These are phyloP conservation scores for Pulchroboletus neoregius DNA, from an alignment of 1,284 basidiomycete genomes.

Conservation along the genomic window DNA sequence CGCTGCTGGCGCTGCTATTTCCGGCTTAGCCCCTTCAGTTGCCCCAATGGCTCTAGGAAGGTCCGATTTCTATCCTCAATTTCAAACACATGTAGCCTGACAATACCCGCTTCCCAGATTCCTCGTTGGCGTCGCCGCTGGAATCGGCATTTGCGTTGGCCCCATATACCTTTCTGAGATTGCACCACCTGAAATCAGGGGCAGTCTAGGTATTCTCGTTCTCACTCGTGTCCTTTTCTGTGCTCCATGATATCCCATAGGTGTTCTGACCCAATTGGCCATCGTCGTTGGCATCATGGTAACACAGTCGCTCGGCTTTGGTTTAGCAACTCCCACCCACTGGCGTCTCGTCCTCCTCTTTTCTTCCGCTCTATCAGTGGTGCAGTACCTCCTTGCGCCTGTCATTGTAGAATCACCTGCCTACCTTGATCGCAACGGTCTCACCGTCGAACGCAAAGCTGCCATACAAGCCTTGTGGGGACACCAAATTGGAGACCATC, in stretches of 20 bases:
- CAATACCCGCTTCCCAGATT: constrained; percentile 44
- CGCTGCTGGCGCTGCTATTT: constrained; percentile 57
- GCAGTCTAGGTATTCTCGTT: constrained; percentile 54
- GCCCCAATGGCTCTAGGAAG: constrained; percentile 61
- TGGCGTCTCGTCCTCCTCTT: constrained; percentile 77
- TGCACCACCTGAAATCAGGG: constrained; percentile 67
- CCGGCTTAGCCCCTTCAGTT: constrained; percentile 62
- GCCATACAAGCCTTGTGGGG: constrained; percentile 54
- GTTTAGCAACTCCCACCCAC: constrained; percentile 54
- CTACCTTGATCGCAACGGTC: constrained; percentile 55
- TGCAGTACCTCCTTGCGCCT: constrained; percentile 56
- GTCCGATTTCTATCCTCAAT: constrained; percentile 35
- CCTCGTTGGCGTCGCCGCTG: constrained; percentile 75
- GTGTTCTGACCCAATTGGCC: constrained; percentile 84
- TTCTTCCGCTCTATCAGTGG: constrained; percentile 55
- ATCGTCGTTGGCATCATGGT: constrained; percentile 83
- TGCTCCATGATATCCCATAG: constrained; percentile 36
- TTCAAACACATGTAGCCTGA: constrained; percentile 1
- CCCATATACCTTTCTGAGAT: constrained; percentile 85
- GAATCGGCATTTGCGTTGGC: constrained; percentile 81
- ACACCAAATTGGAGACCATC: constrained; percentile 12
- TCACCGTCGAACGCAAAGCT: constrained; percentile 45
- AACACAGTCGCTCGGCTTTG: constrained; percentile 66
- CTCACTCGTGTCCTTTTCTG: neutral
- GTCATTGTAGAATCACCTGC: constrained; percentile 64